Percentiles rank a stretch among this genome's conserved stretches.
phyloP scores from a whole-genome alignment of 2,329 filamentous ascomycete genomes.

The Plenodomus lindquistii region DNA sequence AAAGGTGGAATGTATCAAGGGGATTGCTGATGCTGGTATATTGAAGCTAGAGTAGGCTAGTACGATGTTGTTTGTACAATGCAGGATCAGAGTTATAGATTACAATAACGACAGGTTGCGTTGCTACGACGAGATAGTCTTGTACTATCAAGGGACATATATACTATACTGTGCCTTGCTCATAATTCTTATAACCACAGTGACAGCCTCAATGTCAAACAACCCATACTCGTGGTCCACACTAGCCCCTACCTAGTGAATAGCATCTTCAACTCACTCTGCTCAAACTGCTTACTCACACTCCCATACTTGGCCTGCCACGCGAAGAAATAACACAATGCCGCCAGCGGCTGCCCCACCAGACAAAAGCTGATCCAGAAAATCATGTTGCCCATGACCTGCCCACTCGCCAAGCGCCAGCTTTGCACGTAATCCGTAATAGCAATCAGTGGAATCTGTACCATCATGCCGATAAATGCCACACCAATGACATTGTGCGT shows the following conservation, averaged over 20 bases:
- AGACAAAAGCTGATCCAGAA: conserved; percentile 98
- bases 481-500: conserved; percentile 94
- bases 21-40: conserved; percentile 23
- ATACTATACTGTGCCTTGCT: too few relatives aligned
- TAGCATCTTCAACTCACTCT: conserved; percentile 26
- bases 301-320: conserved; percentile 98
- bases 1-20: conserved; percentile 23
- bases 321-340: conserved; percentile 93
- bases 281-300: conserved; percentile 55
- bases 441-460: conserved; percentile 85
- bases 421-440: conserved; percentile 80
- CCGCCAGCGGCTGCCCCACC: conserved; percentile 90
- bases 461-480: conserved; percentile 90
- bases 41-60: conserved; percentile 21
- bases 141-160: too few relatives aligned
- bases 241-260: conserved; percentile 18
- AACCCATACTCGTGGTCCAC: too few relatives aligned
- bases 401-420: conserved; percentile 73
- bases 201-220: too few relatives aligned
- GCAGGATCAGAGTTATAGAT: too few relatives aligned
- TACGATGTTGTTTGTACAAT: too few relatives aligned
- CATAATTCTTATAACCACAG: too few relatives aligned
- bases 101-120: too few relatives aligned
- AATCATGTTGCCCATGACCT: conserved; percentile 84
- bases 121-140: too few relatives aligned